phyloP scores from a whole-genome alignment of 2,329 filamentous ascomycete species.

The Karstenula rhodostoma region DNA sequence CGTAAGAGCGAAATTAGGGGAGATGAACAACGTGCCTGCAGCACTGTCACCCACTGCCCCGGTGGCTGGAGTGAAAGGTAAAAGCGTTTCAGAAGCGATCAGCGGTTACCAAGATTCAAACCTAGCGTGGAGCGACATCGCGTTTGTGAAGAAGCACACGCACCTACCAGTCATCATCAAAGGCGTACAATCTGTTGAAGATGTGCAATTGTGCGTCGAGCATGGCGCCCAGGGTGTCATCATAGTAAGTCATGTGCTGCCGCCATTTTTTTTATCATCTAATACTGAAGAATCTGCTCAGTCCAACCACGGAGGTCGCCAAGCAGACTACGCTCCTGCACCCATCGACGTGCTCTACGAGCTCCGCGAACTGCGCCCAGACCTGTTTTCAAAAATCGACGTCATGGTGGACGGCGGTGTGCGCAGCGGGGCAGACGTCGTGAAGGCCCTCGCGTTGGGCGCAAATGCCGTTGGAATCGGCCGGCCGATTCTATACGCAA shows the following conservation, averaged over 20 bases:
- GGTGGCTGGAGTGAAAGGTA: not conserved
- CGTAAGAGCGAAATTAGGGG: not conserved
- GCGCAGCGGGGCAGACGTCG: conserved; percentile 69
- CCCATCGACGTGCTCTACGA: conserved; percentile 67
- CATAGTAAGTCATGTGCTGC: not conserved
- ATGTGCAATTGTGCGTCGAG: conserved; percentile 49
- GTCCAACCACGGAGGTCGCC: not conserved
- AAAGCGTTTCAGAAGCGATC: not conserved
- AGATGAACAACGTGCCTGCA: not conserved
- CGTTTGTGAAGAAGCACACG: conserved; percentile 43
- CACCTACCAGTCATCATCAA: conserved; percentile 47
- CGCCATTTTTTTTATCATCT: not conserved
- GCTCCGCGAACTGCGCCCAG: conserved; percentile 67
- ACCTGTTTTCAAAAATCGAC: conserved; percentile 67
- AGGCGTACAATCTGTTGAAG: conserved; percentile 48
- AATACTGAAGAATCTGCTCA: not conserved
- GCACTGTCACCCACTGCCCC: not conserved
- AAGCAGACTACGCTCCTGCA: conserved; percentile 55
- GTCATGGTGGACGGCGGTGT: conserved; percentile 72
- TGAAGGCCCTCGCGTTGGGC: conserved; percentile 72
- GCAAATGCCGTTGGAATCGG: conserved; percentile 70
- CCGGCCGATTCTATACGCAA: conserved; percentile 63
- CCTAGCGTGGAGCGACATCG: conserved; percentile 55
- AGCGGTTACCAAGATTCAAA: conserved; percentile 60
- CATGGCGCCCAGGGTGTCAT: not conserved